These are phyloP conservation scores for Aureobasidium lini DNA, from an alignment of 2,329 filamentous ascomycete genomes.

Conservation along the genomic window DNA sequence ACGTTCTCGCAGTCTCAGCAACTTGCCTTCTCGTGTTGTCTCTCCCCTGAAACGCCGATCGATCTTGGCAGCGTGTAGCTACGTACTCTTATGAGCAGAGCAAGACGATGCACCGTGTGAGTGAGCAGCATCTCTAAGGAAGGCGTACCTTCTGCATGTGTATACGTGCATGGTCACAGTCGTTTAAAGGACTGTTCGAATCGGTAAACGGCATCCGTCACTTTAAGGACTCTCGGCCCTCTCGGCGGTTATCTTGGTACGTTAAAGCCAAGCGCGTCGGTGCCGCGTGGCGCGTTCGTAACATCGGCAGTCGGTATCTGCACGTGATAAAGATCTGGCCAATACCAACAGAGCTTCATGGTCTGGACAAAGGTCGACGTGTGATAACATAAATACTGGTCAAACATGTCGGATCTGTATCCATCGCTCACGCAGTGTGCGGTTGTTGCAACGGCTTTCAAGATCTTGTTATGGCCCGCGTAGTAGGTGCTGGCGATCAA, in stretches of 20 bases:
- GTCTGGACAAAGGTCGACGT: not conserved
- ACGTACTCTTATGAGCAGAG: not conserved
- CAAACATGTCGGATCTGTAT: constrained; percentile 66
- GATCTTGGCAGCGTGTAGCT: not conserved
- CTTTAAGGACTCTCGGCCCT: not conserved
- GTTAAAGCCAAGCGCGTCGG: not conserved
- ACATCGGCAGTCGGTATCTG: not conserved
- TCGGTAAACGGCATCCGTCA: not conserved
- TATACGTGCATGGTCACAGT: not conserved
- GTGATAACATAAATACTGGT: not conserved
- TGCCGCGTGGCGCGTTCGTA: not conserved
- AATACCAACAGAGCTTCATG: not conserved
- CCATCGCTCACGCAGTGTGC: constrained; percentile 87
- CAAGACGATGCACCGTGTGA: not conserved
- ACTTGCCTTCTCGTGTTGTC: not conserved
- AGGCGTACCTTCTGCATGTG: not conserved
- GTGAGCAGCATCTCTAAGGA: not conserved
- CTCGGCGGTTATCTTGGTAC: constrained; percentile 1
- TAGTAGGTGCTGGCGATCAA: constrained; percentile 58
- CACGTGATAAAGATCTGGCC: constrained; percentile 11
- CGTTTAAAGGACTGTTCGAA: not conserved
- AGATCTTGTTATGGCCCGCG: constrained; percentile 84
- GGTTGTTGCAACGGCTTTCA: constrained; percentile 77
- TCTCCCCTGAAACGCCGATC: constrained; percentile 9
- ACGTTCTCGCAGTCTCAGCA: not conserved